These are phyloP conservation scores for Psilocybe mexicana DNA, from an alignment of 1,284 basidiomycete species.

Conservation along the genomic window DNA sequence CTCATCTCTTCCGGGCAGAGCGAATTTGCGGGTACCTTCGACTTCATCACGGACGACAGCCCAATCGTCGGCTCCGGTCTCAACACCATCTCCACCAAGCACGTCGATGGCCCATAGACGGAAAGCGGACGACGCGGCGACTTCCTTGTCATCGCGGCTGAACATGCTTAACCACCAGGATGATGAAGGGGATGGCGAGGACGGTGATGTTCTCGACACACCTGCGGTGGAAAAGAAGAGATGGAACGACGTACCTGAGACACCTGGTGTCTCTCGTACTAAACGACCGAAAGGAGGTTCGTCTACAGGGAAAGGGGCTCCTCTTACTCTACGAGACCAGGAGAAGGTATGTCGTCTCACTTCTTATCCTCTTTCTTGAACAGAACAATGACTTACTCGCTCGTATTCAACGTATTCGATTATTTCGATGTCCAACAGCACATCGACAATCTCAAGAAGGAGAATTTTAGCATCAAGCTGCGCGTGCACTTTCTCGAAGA, in stretches of 20 bases:
- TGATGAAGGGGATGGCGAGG: constrained; percentile 41
- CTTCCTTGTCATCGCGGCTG: constrained; percentile 27
- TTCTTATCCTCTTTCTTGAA: not conserved
- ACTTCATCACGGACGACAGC: constrained; percentile 52
- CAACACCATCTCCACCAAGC: constrained; percentile 51
- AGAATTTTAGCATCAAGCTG: constrained; percentile 93
- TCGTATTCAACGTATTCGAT: not conserved
- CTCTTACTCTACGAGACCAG: constrained; percentile 88
- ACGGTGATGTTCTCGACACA: constrained; percentile 53
- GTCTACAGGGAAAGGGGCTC: constrained; percentile 51
- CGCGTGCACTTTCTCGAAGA: constrained; percentile 94
- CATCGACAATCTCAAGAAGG: constrained; percentile 91
- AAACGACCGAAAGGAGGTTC: constrained; percentile 20
- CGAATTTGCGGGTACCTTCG: constrained; percentile 48
- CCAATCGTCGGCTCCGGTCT: constrained; percentile 51
- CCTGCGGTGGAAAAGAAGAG: constrained; percentile 50
- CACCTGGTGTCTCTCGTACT: constrained; percentile 37
- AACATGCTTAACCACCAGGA: constrained; percentile 31
- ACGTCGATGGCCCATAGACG: constrained; percentile 29
- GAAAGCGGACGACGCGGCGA: constrained; percentile 25
- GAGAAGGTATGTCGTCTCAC: constrained; percentile 68
- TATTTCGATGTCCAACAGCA: constrained; percentile 51
- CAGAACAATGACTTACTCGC: not conserved
- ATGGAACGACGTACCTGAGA: constrained; percentile 51
- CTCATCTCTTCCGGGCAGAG: constrained; percentile 51